Evolutionary conservation across 352 stramenopile species (phyloP), one percentile per base, ranked within the genome.

Genomic region (Pythium rhizo-oryzae): DNA sequence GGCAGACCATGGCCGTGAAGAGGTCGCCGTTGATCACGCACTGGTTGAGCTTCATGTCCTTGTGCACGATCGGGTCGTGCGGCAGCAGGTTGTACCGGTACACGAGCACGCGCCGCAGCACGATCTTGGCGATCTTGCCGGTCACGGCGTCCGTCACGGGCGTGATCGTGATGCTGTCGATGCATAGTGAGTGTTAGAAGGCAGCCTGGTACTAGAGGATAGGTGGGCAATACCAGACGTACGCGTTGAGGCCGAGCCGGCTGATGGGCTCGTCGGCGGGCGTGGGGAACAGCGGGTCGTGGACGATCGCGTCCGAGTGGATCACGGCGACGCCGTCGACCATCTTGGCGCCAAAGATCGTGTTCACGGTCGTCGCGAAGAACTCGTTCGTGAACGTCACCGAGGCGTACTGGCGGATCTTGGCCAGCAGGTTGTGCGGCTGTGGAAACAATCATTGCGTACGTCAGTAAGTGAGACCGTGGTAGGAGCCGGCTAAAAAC

Each of bases 291-390:
- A 71, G 55, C 18, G 65, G 69, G 56, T 90, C 82, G 5, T 72
- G 52, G 51, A 86, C 78, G 21, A 87, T 70, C 37, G 78, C 84
- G 58, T 90, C 80, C 15, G 74, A 68, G 43, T 82, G 68, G 37
- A 90, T 69, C 21, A 86, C 60, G 1, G 71, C 80, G 24, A 69
- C 64, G 28, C 77, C 71, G 15, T 71, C 65, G 2, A 65, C 61
- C 30, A 86, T 70, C 39, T 71, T 56, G 9, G 69, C 70, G 8
- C 59, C 69, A 41, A 87, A 69, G 41, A 69, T 80, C 24, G 77
- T 82, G 73, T 89, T 87, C 43, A 73, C 66, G 8, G 62, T 74
- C 1, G 80, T 70, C 13, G 39, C 43, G 63, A 90, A 77, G 3
- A 69, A 52, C 0, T 77, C 78, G 55, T 82, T 89, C 51, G 65